Evolutionary conservation across 83 land plant species (phyloP).

Genomic region (Thuja plicata): DNA sequence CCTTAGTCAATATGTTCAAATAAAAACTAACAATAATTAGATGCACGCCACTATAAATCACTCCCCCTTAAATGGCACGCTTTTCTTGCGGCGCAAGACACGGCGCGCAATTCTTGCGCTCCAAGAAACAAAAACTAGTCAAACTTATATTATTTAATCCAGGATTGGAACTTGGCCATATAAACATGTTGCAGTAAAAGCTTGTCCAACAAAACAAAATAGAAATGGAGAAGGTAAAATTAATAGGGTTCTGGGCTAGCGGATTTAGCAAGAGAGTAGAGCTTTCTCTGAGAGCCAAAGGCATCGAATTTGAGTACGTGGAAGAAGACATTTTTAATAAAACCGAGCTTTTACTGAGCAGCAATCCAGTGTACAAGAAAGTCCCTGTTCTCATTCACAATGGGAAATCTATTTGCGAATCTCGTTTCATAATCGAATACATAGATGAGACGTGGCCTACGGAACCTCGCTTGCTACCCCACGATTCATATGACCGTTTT

Average conservation of each 20-base stretch:
- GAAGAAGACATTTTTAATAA: conserved; percentile 16
- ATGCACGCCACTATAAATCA: no score
- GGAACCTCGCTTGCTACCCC: not conserved
- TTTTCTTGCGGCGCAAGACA: no score
- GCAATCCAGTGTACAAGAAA: conserved; percentile 22
- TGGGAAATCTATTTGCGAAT: conserved; percentile 5
- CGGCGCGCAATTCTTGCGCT: no score
- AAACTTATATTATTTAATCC: no score
- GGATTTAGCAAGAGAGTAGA: conserved; percentile 17
- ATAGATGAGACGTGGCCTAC: conserved; percentile 1
- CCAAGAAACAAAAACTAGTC: no score
- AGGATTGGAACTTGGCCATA: no score
- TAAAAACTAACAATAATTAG: no score
- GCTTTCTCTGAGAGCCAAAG: conserved; percentile 21
- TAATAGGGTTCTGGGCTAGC: conserved; percentile 29
- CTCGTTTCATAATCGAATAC: not conserved
- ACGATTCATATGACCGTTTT: not conserved
- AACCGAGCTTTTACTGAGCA: conserved; percentile 8
- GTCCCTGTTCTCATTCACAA: conserved; percentile 19
- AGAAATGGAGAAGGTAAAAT: conserved; percentile 18
- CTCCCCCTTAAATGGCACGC: no score
- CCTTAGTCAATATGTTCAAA: no score
- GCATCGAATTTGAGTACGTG: not conserved
- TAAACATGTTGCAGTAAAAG: no score
- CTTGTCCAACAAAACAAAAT: not conserved